A percentile compares a stretch with the other conserved stretches of the same genome.
Evolutionary conservation across 495 filamentous ascomycete species (phyloP).

Genomic region (Lophium mytilinum): DNA sequence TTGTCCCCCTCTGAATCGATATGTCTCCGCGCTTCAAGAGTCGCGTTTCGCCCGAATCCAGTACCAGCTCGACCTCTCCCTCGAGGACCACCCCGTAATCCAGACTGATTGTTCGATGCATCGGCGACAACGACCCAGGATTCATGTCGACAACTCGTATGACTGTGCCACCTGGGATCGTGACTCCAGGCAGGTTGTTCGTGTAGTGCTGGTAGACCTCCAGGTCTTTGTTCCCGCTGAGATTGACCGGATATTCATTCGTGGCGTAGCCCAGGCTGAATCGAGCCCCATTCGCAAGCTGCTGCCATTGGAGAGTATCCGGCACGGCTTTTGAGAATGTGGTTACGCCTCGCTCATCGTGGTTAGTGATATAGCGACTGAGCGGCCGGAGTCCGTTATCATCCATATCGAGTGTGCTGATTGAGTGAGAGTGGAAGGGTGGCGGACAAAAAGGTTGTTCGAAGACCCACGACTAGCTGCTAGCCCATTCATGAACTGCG

Average conservation of each 20-base stretch:
- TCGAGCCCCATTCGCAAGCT: constrained; percentile 7
- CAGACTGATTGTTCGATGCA: constrained; percentile 29
- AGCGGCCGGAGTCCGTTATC: no score
- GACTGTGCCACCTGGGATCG: constrained; percentile 31
- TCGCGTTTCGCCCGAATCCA: constrained; percentile 52
- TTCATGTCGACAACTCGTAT: constrained; percentile 22
- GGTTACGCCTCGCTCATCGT: constrained; percentile 24
- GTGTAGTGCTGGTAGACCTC: constrained; percentile 12
- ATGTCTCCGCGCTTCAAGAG: constrained; percentile 54
- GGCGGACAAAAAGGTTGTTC: no score
- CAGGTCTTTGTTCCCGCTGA: constrained; percentile 23
- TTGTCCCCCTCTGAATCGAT: constrained; percentile 56
- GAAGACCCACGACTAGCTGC: no score
- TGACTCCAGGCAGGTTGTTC: constrained; percentile 27
- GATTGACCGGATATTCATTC: constrained; percentile 21
- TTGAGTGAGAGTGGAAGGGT: no score
- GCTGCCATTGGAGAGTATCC: constrained; percentile 13
- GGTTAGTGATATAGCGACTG: constrained; percentile 23
- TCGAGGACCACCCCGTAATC: constrained; percentile 30
- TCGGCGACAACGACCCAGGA: constrained; percentile 10
- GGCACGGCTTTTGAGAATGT: constrained; percentile 24
- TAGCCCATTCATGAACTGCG: no score
- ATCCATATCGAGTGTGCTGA: no score
- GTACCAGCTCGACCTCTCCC: constrained; percentile 46
- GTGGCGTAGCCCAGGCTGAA: constrained; percentile 24